Base-by-base conservation (phyloP, 164 flowering plant species). In the Taxillus chinensis region DNA sequence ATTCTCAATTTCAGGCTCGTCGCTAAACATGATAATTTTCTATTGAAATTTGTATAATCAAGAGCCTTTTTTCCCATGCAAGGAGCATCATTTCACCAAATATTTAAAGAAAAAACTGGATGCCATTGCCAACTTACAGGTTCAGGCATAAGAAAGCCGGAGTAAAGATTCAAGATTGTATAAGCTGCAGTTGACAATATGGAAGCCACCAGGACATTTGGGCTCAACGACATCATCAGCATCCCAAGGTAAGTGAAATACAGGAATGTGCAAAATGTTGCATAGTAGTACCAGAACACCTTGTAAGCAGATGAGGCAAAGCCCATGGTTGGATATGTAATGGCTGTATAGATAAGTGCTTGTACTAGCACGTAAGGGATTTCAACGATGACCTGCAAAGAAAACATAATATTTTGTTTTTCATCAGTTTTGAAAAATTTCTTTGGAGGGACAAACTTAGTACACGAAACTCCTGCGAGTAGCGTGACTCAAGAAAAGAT, bases 91-190 rank as follows among this genome's bases (percentile, higher is more conserved):
- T 41, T n/a, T 60, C 11, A 43, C 10, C 8, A 11, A 15, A 5
- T 17, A 45, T 60, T 45, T 17, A 61, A 61, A 16, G 45, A 48
- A 39, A 43, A 13, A 27, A 60, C 9, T 0, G 15, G 57, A 51
- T 50, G 41, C 6, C 5, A 56, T 27, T 27, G 27, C 27, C 27
- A 27, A 27, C 27, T 78, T 75, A 79, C 85, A 57, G 78, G 79
- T 64, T 72, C 75, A 27, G 85, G 82, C 58, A 79, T 63, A n/a
- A 78, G 66, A 72, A 73, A 81, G 7, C 82, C 85, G 14, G 85
- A 71, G 66, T 78, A 81, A 49, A 81, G 76, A 64, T 66, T 80
- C 61, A 72, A 42, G 49, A 80, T 60, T 55, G 80, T 71, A 70
- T 77, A 81, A 62, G 37, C 62, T n/a, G 72, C 72, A 45, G 67